Conservation (phyloP, 805 yeast genomes). For the Wickerhamomyces bovis region DNA sequence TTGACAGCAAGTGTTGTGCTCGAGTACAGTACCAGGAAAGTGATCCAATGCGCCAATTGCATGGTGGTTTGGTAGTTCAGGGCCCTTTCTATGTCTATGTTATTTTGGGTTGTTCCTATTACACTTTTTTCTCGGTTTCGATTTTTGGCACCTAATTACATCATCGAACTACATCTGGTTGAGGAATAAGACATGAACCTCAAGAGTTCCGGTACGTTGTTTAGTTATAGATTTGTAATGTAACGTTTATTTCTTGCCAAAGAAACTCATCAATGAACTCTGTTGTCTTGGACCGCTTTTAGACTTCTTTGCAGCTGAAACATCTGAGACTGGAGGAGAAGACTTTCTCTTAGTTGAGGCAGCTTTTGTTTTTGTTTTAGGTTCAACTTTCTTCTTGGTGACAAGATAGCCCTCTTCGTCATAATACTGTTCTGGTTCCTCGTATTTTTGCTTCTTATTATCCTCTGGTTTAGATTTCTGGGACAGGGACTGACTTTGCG, state of each 20-base stretch:
- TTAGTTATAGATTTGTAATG: background rate
- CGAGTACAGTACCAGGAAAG: background rate
- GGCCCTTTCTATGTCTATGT: too few species aligned
- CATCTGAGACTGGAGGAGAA: constrained; percentile 1
- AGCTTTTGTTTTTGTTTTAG: constrained; percentile 18
- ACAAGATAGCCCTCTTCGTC: constrained; percentile 51
- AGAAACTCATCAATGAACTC: constrained; percentile 42
- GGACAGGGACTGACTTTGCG: constrained; percentile 8
- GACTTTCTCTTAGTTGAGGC: constrained; percentile 7
- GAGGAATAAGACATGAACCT: constrained; percentile 3
- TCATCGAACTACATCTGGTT: background rate
- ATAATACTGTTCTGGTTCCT: constrained; percentile 21
- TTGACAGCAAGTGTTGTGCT: constrained; percentile 38
- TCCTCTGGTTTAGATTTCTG: constrained; percentile 1
- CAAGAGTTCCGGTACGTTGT: background rate
- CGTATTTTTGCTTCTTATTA: constrained; percentile 8
- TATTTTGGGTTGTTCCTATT: too few species aligned
- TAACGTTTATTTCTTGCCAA: constrained; percentile 29
- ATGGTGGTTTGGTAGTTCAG: background rate
- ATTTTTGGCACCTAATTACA: background rate
- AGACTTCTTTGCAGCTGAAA: constrained; percentile 13
- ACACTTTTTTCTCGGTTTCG: background rate
- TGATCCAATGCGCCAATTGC: background rate
- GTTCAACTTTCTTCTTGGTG: constrained; percentile 22
- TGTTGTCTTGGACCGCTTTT: constrained; percentile 32